phyloP scores from a whole-genome alignment of 2,329 filamentous ascomycete genomes.

The Aspergillus brasiliensis region DNA sequence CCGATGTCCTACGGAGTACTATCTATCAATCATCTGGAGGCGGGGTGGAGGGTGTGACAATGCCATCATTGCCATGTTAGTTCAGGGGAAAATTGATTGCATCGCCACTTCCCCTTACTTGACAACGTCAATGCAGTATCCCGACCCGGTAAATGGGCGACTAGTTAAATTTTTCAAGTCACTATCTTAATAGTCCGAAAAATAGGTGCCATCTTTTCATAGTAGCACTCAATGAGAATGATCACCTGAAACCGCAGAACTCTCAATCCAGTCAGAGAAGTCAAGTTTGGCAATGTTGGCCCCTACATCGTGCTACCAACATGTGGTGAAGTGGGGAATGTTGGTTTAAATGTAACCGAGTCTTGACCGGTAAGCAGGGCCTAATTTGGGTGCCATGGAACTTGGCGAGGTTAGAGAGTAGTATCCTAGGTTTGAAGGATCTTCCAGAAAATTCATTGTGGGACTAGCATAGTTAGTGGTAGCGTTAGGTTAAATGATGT shows the following conservation, averaged over 20 bases:
- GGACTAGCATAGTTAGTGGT: not conserved
- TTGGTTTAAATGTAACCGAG: not conserved
- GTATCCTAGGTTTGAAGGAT: not conserved
- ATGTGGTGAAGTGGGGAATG: not conserved
- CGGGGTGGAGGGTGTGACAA: not conserved
- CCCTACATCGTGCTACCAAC: not conserved
- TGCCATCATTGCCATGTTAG: not conserved
- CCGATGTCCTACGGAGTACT: not conserved
- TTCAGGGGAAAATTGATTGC: not conserved
- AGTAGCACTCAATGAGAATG: not conserved
- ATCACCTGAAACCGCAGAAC: not conserved
- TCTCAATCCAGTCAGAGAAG: not conserved
- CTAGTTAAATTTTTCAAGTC: not conserved
- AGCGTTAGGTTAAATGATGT: too few relatives aligned
- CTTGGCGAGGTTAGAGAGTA: not conserved
- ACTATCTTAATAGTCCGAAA: not conserved
- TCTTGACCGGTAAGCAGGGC: not conserved
- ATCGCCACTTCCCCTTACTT: not conserved
- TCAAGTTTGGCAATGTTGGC: not conserved
- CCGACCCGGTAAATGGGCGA: not conserved
- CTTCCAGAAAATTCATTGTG: slow-evolving; percentile 1
- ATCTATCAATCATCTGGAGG: not conserved
- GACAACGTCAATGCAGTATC: not conserved
- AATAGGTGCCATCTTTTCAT: not conserved
- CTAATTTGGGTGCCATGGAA: not conserved